phyloP scores from a whole-genome alignment of 2,329 filamentous ascomycete species.

The Parasarocladium wereldwijsianum region DNA sequence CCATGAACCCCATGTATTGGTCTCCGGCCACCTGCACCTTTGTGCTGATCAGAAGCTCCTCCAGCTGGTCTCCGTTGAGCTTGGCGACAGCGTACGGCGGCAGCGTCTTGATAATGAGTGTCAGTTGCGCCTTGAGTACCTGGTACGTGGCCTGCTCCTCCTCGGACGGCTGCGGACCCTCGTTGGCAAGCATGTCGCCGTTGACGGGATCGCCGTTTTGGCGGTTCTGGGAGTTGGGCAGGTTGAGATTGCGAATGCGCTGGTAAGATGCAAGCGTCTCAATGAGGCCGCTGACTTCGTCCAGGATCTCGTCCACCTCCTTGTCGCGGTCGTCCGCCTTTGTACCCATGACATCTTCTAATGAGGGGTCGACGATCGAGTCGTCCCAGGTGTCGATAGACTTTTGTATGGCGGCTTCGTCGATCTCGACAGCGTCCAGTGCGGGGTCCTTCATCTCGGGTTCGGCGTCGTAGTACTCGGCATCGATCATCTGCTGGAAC shows the following conservation, averaged over 20 bases:
- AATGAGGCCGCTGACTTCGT: constrained; percentile 61
- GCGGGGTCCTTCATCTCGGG: constrained; percentile 20
- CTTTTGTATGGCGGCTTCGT: constrained; percentile 36
- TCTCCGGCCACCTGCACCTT: constrained; percentile 60
- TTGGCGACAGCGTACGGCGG: constrained; percentile 80
- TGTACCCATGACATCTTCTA: constrained; percentile 35
- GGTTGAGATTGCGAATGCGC: constrained; percentile 58
- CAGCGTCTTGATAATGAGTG: constrained; percentile 57
- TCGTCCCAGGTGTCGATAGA: constrained; percentile 46
- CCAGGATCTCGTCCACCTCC: constrained; percentile 53
- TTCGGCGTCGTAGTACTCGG: constrained; percentile 27
- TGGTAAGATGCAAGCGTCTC: constrained; percentile 67
- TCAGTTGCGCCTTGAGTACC: constrained; percentile 59
- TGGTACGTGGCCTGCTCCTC: constrained; percentile 51
- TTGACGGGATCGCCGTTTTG: constrained; percentile 47
- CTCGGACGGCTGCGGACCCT: constrained; percentile 52
- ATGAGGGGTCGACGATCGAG: constrained; percentile 38
- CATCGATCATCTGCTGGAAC: constrained; percentile 50
- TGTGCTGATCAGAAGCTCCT: constrained; percentile 67
- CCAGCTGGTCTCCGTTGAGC: constrained; percentile 72
- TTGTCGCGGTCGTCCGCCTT: constrained; percentile 47
- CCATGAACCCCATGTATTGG: constrained; percentile 66
- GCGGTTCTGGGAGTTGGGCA: constrained; percentile 49
- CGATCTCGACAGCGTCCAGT: constrained; percentile 26
- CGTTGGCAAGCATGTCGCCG: constrained; percentile 53